Percentiles rank a stretch among this genome's conserved stretches.
Evolutionary conservation across 2,329 filamentous ascomycete species (phyloP).

Genomic region (Beauveria caledonica): DNA sequence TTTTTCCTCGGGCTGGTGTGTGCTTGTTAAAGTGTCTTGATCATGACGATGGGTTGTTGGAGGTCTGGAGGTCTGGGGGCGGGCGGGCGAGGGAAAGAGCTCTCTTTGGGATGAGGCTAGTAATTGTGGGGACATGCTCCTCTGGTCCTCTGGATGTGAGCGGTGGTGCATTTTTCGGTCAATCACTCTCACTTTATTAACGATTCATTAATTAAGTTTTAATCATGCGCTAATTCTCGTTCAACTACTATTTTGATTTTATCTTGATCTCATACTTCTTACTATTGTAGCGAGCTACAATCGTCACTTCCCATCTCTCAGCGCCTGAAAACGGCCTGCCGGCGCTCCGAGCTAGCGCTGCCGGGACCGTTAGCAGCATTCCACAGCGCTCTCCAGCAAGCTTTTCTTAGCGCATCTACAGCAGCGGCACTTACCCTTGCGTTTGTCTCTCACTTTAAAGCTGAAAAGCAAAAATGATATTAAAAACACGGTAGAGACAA

Average conservation of each 20-base stretch:
- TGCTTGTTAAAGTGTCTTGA: constrained; percentile 2
- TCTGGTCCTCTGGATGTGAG: too few relatives aligned
- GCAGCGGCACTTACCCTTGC: background rate
- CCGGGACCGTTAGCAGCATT: background rate
- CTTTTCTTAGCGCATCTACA: background rate
- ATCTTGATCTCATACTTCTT: too few relatives aligned
- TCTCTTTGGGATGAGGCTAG: constrained; percentile 6
- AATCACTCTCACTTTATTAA: too few relatives aligned
- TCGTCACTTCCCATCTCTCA: too few relatives aligned
- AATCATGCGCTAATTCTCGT: too few relatives aligned
- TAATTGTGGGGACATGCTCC: background rate
- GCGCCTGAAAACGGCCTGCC: background rate
- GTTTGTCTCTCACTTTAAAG: too few relatives aligned
- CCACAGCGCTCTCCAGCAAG: background rate
- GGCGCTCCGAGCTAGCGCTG: background rate
- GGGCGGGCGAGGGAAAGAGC: background rate
- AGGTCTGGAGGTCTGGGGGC: constrained; percentile 5
- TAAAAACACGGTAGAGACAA: too few relatives aligned
- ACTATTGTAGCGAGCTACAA: too few relatives aligned
- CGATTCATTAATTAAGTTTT: too few relatives aligned
- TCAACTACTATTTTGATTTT: too few relatives aligned
- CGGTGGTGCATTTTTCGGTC: background rate
- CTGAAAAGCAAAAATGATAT: too few relatives aligned
- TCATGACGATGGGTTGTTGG: constrained; percentile 5
- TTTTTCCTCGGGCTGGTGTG: background rate